Evolutionary conservation across 2,329 filamentous ascomycete genomes (phyloP).

Genomic region (Nigrograna mackinnonii): DNA sequence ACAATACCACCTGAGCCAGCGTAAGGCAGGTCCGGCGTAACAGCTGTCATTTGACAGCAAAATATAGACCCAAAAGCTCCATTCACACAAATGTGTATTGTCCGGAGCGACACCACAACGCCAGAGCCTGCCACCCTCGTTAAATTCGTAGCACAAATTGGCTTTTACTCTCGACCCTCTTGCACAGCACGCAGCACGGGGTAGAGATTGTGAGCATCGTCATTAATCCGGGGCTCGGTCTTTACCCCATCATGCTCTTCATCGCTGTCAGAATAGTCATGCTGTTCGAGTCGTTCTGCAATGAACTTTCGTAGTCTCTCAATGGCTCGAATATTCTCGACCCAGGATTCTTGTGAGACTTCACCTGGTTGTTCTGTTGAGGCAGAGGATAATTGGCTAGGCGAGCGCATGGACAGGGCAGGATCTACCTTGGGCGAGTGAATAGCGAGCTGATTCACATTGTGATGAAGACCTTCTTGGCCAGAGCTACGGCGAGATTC

Average conservation of each 20-base stretch:
- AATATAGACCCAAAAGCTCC: too few relatives aligned
- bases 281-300: conserved; percentile 56
- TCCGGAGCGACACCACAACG: too few relatives aligned
- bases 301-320: conserved; percentile 63
- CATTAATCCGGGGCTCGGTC: conserved; percentile 33
- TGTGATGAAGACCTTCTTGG: conserved; percentile 40
- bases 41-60: too few relatives aligned
- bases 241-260: conserved; percentile 33
- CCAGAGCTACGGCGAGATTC: conserved; percentile 35
- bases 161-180: conserved; percentile 38
- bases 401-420: conserved; percentile 39
- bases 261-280: conserved; percentile 50
- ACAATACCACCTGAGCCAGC: too few relatives aligned
- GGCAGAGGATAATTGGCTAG: conserved; percentile 39
- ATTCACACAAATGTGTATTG: too few relatives aligned
- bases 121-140: background rate
- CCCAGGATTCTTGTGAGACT: conserved; percentile 57
- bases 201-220: conserved; percentile 44
- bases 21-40: too few relatives aligned
- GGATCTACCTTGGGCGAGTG: conserved; percentile 46
- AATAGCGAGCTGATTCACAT: conserved; percentile 42
- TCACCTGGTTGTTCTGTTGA: conserved; percentile 37
- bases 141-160: conserved; percentile 8
- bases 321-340: conserved; percentile 67
- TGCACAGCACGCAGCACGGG: conserved; percentile 45